These are phyloP conservation scores for Diaporthe nobilis DNA, from an alignment of 2,329 filamentous ascomycete species.

Conservation along the genomic window DNA sequence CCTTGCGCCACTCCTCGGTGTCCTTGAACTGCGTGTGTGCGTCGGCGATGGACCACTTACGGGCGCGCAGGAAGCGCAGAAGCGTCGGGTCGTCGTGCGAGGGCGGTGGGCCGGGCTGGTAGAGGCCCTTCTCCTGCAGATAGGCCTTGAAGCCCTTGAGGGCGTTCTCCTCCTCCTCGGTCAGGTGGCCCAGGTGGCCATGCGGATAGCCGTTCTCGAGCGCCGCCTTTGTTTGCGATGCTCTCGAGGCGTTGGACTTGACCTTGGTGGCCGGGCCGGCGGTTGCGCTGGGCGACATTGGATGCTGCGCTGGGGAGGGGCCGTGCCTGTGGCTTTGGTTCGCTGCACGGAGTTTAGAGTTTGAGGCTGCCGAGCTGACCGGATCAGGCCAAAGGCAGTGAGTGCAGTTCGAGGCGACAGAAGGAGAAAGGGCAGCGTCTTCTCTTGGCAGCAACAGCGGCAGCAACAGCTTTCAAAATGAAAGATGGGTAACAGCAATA, in stretches of 20 bases:
- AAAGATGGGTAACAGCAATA: neutral
- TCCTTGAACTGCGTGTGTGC: constrained; percentile 88
- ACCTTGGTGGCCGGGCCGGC: constrained; percentile 31
- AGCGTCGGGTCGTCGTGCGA: constrained; percentile 83
- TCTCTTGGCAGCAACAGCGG: neutral
- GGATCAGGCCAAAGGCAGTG: neutral
- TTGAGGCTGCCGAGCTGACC: constrained; percentile 30
- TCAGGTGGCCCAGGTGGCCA: constrained; percentile 87
- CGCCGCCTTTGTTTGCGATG: constrained; percentile 42
- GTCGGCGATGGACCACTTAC: constrained; percentile 83
- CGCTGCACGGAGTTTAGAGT: constrained; percentile 21
- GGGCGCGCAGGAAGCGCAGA: constrained; percentile 87
- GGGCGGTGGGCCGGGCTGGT: constrained; percentile 67
- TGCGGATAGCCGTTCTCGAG: constrained; percentile 71
- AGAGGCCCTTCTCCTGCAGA: constrained; percentile 75
- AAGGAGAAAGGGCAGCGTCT: neutral
- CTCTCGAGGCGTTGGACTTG: constrained; percentile 35
- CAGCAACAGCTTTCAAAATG: neutral
- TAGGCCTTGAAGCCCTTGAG: constrained; percentile 80
- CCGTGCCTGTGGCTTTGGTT: constrained; percentile 9
- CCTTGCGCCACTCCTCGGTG: constrained; percentile 88
- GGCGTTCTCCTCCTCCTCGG: constrained; percentile 74
- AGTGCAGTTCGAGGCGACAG: neutral
- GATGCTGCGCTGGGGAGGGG: neutral
- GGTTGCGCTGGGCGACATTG: constrained; percentile 31